Base-by-base conservation (phyloP, 139 green algal species). In the Picochlorum costavermella region DNA sequence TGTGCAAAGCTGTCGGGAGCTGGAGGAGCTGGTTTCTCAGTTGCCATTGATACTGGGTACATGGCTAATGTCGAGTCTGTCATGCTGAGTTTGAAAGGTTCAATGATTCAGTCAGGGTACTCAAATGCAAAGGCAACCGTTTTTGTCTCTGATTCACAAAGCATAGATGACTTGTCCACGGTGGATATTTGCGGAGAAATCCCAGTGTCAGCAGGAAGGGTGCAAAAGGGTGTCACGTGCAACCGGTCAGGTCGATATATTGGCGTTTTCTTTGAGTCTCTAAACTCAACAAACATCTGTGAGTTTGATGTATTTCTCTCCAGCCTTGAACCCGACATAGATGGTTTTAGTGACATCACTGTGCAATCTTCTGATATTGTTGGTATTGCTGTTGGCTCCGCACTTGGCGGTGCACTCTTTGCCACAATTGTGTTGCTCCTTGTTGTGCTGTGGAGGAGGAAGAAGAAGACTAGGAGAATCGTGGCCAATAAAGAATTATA, bases 221-320 rank as follows among this genome's bases (percentile, higher is more conserved):
- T 53, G n/a, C 46, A 53, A 25, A 28, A 20, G 16, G 46, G 46
- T 31, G 20, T 51, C 14, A 28, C 6, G 6, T 64, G 58, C 25
- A n/a, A 31, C 58, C 17, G 14, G 14, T 17, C 0, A 12, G 58
- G 58, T 25, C 58, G 25, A 28, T 64, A 64, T 36, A 31, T 64
- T 5, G 58, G 58, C 4, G 40, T 64, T 25, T 25, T 57, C 14
- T 44, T 64, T 10, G 20, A 44, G 23, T 23, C n/a, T 29, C 23
- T 64, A 11, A 26, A 28, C 5, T 44, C 20, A 17, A 31, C 23
- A 6, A 29, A 28, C 23, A 12, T 64, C 12, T 64, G 58, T 51
- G 58, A 64, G 25, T 31, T 64, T 50, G 58, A 64, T 31, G 58
- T 64, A 13, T 64, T 23, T 31, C 25, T 64, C 14, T 28, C n/a